phyloP scores from a whole-genome alignment of 2,329 filamentous ascomycete genomes.

The Taxawa tesnikishii region DNA sequence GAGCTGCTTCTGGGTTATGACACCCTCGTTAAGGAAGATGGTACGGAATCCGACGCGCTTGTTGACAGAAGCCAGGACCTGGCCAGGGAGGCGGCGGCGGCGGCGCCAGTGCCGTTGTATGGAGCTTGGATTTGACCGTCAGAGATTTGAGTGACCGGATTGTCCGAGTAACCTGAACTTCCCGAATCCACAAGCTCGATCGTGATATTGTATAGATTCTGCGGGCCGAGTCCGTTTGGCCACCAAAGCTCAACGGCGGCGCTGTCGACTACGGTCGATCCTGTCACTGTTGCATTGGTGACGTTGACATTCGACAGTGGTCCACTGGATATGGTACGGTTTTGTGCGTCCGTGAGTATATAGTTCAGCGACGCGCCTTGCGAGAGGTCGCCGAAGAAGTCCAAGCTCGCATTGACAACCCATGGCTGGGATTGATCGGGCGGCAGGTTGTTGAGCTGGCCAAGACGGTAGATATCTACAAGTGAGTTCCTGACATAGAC shows the following conservation, averaged over 20 bases:
- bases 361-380: constrained; percentile 32
- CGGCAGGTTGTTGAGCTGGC: constrained; percentile 45
- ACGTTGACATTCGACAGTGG: constrained; percentile 27
- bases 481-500: constrained; percentile 40
- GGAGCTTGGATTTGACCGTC: constrained; percentile 19
- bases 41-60: constrained; percentile 50
- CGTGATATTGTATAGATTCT: constrained; percentile 45
- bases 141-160: constrained; percentile 14
- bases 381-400: constrained; percentile 40
- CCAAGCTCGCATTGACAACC: constrained; percentile 49
- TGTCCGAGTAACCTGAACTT: too few species aligned
- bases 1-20: constrained; percentile 41
- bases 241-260: constrained; percentile 46
- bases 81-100: constrained; percentile 14
- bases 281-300: constrained; percentile 34
- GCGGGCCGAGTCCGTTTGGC: constrained; percentile 44
- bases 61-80: constrained; percentile 30
- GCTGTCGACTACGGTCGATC: constrained; percentile 30
- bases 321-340: constrained; percentile 26
- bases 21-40: constrained; percentile 45
- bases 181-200: constrained; percentile 31
- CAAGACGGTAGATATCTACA: constrained; percentile 47
- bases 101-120: constrained; percentile 7
- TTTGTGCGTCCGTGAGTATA: constrained; percentile 32
- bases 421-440: constrained; percentile 45